Evolutionary conservation across 2,329 filamentous ascomycete genomes (phyloP).

Genomic region (Aspergillus sp.): DNA sequence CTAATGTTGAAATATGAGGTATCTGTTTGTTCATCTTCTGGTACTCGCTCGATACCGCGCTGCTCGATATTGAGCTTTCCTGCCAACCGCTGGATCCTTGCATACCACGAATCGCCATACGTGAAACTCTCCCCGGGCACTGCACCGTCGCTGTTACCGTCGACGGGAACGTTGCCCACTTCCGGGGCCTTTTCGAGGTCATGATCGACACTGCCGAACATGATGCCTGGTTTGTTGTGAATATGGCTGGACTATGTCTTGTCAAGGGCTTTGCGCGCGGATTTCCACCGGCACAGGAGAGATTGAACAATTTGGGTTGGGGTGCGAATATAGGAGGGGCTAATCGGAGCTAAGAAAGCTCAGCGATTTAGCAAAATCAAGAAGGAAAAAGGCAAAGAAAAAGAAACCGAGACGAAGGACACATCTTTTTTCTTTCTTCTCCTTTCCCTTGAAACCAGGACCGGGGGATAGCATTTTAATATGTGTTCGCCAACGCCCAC

Average conservation of each 20-base stretch:
- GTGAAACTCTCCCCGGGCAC: slow-evolving; percentile 55
- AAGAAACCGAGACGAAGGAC: slow-evolving; percentile 7
- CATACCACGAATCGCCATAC: slow-evolving; percentile 50
- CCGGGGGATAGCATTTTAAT: slow-evolving; percentile 4
- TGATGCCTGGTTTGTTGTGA: slow-evolving; percentile 10
- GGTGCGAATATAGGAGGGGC: background rate
- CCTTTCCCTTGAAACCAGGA: slow-evolving; percentile 8
- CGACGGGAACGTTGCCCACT: slow-evolving; percentile 18
- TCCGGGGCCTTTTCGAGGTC: slow-evolving; percentile 30
- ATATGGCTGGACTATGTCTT: slow-evolving; percentile 1
- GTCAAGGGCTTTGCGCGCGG: slow-evolving; percentile 1
- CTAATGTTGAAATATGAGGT: slow-evolving; percentile 59
- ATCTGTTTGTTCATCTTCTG: slow-evolving; percentile 61
- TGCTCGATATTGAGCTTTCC: slow-evolving; percentile 63
- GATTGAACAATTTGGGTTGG: slow-evolving; percentile 3
- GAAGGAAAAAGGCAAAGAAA: slow-evolving; percentile 4
- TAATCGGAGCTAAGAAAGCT: slow-evolving; percentile 15
- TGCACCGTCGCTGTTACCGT: slow-evolving; percentile 36
- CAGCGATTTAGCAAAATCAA: slow-evolving; percentile 11
- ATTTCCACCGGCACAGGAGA: slow-evolving; percentile 11
- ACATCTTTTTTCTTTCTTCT: slow-evolving; percentile 16
- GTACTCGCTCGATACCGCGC: slow-evolving; percentile 68
- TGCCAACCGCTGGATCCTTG: slow-evolving; percentile 56
- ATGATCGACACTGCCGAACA: slow-evolving; percentile 14
- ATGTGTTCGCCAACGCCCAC: slow-evolving; percentile 3